Conservation (phyloP, 1,139 yeast genomes). For the Yamadazyma membranifaciens region DNA sequence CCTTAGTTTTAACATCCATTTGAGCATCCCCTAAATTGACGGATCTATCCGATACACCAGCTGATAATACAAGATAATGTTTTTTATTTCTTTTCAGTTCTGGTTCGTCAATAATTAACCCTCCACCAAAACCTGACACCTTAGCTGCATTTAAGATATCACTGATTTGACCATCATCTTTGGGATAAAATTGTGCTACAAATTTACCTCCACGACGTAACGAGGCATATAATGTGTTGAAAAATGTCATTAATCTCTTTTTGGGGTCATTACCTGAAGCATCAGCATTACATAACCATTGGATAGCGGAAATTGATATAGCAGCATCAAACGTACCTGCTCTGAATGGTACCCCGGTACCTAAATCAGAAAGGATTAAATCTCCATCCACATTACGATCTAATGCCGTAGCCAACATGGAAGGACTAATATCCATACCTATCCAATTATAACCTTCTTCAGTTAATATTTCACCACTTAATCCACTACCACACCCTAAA, state of each 20-base stretch:
- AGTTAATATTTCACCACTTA: conserved; percentile 88
- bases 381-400: conserved; percentile 95
- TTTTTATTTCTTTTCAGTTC: conserved; percentile 90
- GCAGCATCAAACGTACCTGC: conserved; percentile 98
- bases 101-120: conserved; percentile 89
- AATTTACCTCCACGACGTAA: conserved; percentile 94
- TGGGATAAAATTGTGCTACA: conserved; percentile 95
- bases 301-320: conserved; percentile 90
- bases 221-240: conserved; percentile 83
- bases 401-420: conserved; percentile 92
- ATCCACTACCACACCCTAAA: conserved; percentile 96
- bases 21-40: conserved; percentile 77
- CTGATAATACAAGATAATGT: conserved; percentile 84
- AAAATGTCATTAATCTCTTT: conserved; percentile 73
- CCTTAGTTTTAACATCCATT: conserved; percentile 58
- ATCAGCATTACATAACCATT: conserved; percentile 98
- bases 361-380: conserved; percentile 86
- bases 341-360: conserved; percentile 90
- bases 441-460: conserved; percentile 96
- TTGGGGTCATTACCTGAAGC: conserved; percentile 82
- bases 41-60: conserved; percentile 71
- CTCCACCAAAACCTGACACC: conserved; percentile 95
- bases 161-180: conserved; percentile 80
- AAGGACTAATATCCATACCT: conserved; percentile 95
- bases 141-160: conserved; percentile 81